phyloP scores from a whole-genome alignment of 129 eudicot genomes.

The Lactuca sativa region DNA sequence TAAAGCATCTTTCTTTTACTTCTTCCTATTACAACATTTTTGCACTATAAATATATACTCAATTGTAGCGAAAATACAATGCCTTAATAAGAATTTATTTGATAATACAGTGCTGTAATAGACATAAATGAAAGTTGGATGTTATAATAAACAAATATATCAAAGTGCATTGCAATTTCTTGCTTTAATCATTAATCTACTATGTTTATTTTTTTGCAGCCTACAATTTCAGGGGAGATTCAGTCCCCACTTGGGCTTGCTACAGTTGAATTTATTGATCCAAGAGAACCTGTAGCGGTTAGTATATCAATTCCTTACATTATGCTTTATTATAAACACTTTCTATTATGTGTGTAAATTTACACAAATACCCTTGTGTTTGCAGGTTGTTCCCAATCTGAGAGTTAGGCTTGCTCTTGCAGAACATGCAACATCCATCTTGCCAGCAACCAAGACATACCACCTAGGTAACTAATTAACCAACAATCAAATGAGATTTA shows the following conservation, averaged over 20 bases:
- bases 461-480: constrained; percentile 63
- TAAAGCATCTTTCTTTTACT: not conserved
- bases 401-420: constrained; percentile 99
- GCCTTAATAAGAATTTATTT: too few species aligned
- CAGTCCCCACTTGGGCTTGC: constrained; percentile 87
- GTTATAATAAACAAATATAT: too few species aligned
- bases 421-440: constrained; percentile 76
- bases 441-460: constrained; percentile 85
- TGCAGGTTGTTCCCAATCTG: constrained; percentile 83
- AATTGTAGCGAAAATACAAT: too few species aligned
- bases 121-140: too few species aligned
- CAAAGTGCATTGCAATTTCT: not conserved
- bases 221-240: constrained; percentile 78
- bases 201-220: constrained; percentile 39
- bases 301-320: constrained; percentile 32
- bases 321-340: not conserved
- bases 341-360: not conserved
- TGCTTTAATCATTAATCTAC: too few species aligned
- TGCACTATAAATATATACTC: too few species aligned
- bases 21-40: not conserved
- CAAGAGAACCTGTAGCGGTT: constrained; percentile 83
- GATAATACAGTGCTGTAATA: too few species aligned
- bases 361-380: not conserved
- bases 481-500: too few species aligned
- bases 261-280: constrained; percentile 82